Evolutionary conservation across 2,329 filamentous ascomycete species (phyloP).

Genomic region (Cordyceps tenuipes): DNA sequence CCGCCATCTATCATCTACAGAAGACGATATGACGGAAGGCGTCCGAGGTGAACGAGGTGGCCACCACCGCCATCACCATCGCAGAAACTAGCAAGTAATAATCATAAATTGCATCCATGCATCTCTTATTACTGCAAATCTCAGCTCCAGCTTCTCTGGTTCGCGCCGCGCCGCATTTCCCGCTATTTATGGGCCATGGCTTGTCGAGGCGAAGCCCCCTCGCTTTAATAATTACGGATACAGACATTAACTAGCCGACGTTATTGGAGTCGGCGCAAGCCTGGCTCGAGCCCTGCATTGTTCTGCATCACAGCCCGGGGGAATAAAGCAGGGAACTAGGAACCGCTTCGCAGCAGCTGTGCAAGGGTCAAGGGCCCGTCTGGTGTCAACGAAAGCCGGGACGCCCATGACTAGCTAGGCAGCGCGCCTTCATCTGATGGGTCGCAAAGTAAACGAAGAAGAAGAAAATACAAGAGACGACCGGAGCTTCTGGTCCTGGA

Average conservation of each 20-base stretch:
- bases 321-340: background rate
- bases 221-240: background rate
- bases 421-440: background rate
- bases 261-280: background rate
- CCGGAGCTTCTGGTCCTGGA: background rate
- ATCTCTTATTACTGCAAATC: background rate
- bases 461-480: background rate
- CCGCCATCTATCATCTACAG: no score
- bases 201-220: background rate
- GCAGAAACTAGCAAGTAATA: no score
- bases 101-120: no score
- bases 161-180: constrained; percentile 11
- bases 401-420: background rate
- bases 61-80: background rate
- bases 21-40: background rate
- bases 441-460: background rate
- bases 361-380: no score
- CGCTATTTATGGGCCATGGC: constrained; percentile 12
- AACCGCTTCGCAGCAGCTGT: background rate
- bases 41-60: background rate
- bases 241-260: background rate
- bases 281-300: background rate
- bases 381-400: no score
- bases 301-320: background rate
- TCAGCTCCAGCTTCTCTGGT: background rate